Percentiles rank a stretch among this genome's conserved stretches.
Conservation (phyloP, 176 grass and related monocot genomes). For the Tillandsia fasciculata region DNA sequence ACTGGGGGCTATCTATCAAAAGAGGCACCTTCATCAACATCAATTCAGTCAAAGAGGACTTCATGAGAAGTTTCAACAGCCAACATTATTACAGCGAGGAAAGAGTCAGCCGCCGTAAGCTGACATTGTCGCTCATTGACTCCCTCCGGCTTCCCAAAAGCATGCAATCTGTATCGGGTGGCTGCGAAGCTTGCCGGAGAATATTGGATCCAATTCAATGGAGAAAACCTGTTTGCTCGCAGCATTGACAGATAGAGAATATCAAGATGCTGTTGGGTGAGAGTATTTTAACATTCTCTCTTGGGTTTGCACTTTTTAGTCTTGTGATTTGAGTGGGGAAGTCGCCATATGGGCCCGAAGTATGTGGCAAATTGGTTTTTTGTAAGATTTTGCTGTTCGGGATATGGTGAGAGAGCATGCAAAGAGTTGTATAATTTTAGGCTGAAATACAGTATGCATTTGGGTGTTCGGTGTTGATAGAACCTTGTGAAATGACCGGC, state of each 20-base stretch:
- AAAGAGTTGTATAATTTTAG: too few species aligned
- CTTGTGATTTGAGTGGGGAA: too few species aligned
- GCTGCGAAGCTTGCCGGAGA: conserved; percentile 25
- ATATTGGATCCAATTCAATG: conserved; percentile 18
- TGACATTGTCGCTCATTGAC: conserved; percentile 33
- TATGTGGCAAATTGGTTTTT: too few species aligned
- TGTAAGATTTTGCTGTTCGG: too few species aligned
- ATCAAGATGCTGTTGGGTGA: background rate
- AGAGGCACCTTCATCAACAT: conserved; percentile 23
- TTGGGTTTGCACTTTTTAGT: too few species aligned
- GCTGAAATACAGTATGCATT: too few species aligned
- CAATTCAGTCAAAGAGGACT: conserved; percentile 39
- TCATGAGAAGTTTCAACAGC: conserved; percentile 48
- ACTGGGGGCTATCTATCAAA: conserved; percentile 46
- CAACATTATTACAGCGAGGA: conserved; percentile 31
- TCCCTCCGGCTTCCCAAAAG: conserved; percentile 35
- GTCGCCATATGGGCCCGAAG: too few species aligned
- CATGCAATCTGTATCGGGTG: conserved; percentile 14
- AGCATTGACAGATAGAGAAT: background rate
- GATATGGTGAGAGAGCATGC: too few species aligned
- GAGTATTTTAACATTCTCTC: too few species aligned
- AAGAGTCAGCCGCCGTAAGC: conserved; percentile 31
- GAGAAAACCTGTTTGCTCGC: conserved; percentile 7
- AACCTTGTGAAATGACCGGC: too few species aligned
- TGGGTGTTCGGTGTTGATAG: too few species aligned